phyloP scores from a whole-genome alignment of 2,329 filamentous ascomycete species.

The Trichoderma semiorbis region DNA sequence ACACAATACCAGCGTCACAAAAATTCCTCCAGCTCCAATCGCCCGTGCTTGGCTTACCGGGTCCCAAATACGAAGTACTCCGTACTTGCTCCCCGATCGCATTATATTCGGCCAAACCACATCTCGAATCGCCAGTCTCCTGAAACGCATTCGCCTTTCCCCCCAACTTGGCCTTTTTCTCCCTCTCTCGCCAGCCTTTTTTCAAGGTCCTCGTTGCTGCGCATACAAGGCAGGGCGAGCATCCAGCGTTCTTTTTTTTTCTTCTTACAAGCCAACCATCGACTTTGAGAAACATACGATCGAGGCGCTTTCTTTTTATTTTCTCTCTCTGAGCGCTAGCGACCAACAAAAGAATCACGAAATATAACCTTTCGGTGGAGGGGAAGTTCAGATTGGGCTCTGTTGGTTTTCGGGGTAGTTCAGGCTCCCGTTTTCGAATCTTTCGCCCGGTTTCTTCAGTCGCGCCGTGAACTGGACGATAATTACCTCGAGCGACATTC shows the following conservation, averaged over 20 bases:
- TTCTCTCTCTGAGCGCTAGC: background rate
- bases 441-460: background rate
- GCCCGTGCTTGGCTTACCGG: background rate
- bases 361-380: background rate
- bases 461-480: background rate
- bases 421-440: background rate
- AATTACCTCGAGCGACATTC: background rate
- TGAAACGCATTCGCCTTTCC: slow-evolving; percentile 15
- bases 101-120: slow-evolving; percentile 18
- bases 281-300: background rate
- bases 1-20: slow-evolving; percentile 6
- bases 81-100: slow-evolving; percentile 18
- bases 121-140: slow-evolving; percentile 20
- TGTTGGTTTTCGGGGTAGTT: background rate
- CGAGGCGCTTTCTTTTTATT: slow-evolving; percentile 8
- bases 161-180: background rate
- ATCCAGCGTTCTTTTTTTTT: background rate
- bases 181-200: background rate
- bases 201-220: slow-evolving; percentile 9
- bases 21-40: slow-evolving; percentile 1
- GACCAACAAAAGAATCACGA: background rate
- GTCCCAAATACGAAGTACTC: slow-evolving; percentile 15
- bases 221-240: background rate
- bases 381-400: background rate
- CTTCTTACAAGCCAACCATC: background rate